Evolutionary conservation across 202 grass and related monocot genomes (phyloP), one percentile per base, ranked within the genome.

Genomic region (Hordeum pubiflorum): DNA sequence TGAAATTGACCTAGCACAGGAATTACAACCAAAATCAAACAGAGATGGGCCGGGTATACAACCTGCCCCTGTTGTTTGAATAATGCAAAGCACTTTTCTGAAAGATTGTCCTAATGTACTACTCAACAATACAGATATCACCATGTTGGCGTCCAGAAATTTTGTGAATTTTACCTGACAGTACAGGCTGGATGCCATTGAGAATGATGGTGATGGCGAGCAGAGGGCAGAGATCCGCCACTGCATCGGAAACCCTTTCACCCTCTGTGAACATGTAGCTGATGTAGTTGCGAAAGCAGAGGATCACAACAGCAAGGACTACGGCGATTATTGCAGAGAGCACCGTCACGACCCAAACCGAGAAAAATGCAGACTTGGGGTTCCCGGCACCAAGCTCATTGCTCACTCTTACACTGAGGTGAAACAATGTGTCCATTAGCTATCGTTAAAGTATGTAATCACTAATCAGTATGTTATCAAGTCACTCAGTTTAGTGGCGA

Each of bases 221-320:
- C 29, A 91, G 82, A 0, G 93, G 90, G 77, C 86, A 85, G 41
- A 97, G 86, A 31, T 81, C 90, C 0, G 93, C 79, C 41, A 97
- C 93, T 0, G 93, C 90, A 5, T 79, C 69, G 4, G 90, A 78
- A n/a, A 97, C 93, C 39, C 74, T 61, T 85, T 91, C 81, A 15
- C 91, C 93, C 34, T 91, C 90, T 1, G 93, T 97, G 58, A 97
- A 97, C n/a, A 93, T 36, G 68, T 97, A 97, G 81, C 93, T 93
- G 64, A 97, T 70, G 76, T 91, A 86, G 67, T 91, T 83, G 32
- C 90, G 93, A 11, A 83, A 55, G 68, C 71, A 83, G 11, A 97
- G 80, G 63, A 93, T 91, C 14, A 89, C 69, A 9, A 89, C 20
- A 4, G 82, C 76, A 20, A 93, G 46, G 34, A 91, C 23, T 26